Conservation (phyloP, 2,329 filamentous ascomycete species). For the Calonectria naviculata region DNA sequence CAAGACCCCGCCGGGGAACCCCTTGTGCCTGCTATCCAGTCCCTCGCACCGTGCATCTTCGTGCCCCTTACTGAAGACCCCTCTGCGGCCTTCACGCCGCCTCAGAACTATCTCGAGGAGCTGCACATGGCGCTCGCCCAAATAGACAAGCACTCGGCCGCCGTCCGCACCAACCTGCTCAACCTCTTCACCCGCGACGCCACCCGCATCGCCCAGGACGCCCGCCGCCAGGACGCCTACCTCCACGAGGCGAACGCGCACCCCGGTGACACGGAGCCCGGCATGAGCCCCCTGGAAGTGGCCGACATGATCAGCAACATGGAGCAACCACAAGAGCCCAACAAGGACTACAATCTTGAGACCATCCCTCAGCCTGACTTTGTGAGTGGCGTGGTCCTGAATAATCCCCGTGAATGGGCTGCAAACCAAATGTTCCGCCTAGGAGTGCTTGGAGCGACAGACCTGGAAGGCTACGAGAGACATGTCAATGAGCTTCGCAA, state of each 20-base stretch:
- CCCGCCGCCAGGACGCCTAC: conserved; percentile 29
- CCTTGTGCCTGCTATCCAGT: conserved; percentile 32
- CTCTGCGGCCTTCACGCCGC: conserved; percentile 27
- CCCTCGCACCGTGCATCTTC: conserved; percentile 47
- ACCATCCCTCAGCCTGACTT: conserved; percentile 33
- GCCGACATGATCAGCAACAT: conserved; percentile 45
- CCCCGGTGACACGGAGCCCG: conserved; percentile 4
- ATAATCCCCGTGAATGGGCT: conserved; percentile 37
- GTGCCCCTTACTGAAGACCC: conserved; percentile 43
- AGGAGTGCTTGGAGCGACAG: conserved; percentile 27
- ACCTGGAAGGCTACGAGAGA: conserved; percentile 39
- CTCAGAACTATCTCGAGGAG: conserved; percentile 23
- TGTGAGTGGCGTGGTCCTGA: background rate
- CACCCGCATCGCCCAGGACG: conserved; percentile 42
- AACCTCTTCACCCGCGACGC: conserved; percentile 44
- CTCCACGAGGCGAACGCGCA: background rate
- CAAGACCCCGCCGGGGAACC: conserved; percentile 25
- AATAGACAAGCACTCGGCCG: conserved; percentile 39
- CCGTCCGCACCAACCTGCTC: conserved; percentile 45
- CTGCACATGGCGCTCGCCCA: conserved; percentile 34
- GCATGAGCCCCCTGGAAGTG: conserved; percentile 22
- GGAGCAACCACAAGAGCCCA: conserved; percentile 24
- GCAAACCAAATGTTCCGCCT: conserved; percentile 34
- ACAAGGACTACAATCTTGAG: conserved; percentile 15
- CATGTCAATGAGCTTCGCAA: conserved; percentile 27